Base-by-base conservation (phyloP, 345 rosid species). In the Eucalyptus viminalis region DNA sequence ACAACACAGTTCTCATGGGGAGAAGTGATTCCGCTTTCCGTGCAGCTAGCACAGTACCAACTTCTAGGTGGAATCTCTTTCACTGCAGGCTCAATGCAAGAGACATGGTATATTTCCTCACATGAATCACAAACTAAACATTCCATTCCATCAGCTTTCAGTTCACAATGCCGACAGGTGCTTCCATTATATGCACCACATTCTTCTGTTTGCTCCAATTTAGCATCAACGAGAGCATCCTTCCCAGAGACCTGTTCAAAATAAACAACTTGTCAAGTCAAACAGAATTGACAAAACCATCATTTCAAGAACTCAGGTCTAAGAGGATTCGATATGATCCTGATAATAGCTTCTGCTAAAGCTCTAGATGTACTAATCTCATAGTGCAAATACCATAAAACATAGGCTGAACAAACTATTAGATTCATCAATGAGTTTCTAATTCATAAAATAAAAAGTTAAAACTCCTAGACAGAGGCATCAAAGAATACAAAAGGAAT, bases 41-140 rank as follows among this genome's bases (percentile, higher is more conserved):
- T 91, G 94, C 99, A 98, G 90, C 86, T 91, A 49, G 89, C 90
- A 91, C 99, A 98, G 89, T 95, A 96, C 99, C 99, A 98, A 62
- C 92, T 94, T 90, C 83, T 93, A 3, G 91, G 94, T 31, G 97
- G 95, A 88, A 95, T 95, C 92, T 92, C 94, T 86, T 92, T 92
- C 87, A 94, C 93, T 87, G 95, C 95, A 54, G 98, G 98, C 87
- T 95, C 92, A 86, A 95, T 96, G 90, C 99, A 98, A 87, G 96
- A 91, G 92, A 97, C 93, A 90, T 97, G 99, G 92, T 95, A 96
- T 90, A 93, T 93, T 87, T 95, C 96, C 91, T 97, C 98, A 24
- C 99, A 98, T 50, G 97, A 96, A 93, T 96, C 97, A 90, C 99
- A 98, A 34, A 96, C 95, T 91, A 98, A 93, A 90, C 94, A 94